Evolutionary conservation across 805 yeast genomes (phyloP), one percentile per base, ranked within the genome.

Genomic region (Priceomyces haplophilus): DNA sequence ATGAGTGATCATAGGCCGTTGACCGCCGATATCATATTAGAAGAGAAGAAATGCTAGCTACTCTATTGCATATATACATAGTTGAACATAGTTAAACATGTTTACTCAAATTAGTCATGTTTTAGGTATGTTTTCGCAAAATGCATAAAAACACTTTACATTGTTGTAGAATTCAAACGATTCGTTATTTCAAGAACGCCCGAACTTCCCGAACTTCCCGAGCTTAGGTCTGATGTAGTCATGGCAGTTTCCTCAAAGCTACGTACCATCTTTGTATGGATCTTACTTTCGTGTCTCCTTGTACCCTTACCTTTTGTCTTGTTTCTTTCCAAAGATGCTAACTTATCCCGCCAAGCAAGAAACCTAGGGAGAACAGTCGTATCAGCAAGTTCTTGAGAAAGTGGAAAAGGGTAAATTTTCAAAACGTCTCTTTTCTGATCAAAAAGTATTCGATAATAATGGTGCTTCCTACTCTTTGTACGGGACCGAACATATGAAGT

Each of bases 1-100:
- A 64, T 67, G 60, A 65, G 72, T 29, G 75, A 69, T 48, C 75
- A 69, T 46, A 55, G 75, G 3, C 75, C 75, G 0, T 71, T 69
- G n/a, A 43, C 46, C 3, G 59, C 61, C 7, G 57, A 55, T 30
- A 54, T 41, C 17, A 30, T 41, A 32, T n/a, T 41, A 17, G 31
- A 31, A 12, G 37, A 25, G 8, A 30, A 36, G 11, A 21, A 7
- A 8, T 41, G 44, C 32, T 40, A 29, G 35, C 6, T 24, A 13
- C 31, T 8, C 16, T 13, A 19, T 10, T 36, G 11, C n/a, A 7
- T 36, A 34, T 3, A 34, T 18, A 34, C 7, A 34, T 27, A 27
- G n/a, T 11, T 27, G 8, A 7, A 6, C 24, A 21, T 21, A 21
- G 8, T 21, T 21, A 21, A 7, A 21, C 8, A 21, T 21, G 6